A percentile compares a stretch with the other conserved stretches of the same genome.
Conservation (phyloP, 768 basidiomycete species). For the Mycena kentingensis region DNA sequence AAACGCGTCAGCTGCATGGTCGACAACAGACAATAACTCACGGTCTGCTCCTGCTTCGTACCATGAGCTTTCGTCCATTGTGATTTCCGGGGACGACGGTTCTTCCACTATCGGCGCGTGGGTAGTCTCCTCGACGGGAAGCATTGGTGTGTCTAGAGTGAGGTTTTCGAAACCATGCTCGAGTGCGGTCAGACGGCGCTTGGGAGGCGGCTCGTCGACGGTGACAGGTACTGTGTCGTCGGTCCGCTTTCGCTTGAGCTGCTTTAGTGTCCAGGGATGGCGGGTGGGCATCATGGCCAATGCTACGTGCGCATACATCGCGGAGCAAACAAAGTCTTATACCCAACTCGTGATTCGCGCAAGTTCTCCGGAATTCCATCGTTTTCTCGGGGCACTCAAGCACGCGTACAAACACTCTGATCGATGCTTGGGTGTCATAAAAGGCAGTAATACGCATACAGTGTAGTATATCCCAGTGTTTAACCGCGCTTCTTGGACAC, state of each 20-base stretch:
- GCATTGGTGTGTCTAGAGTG: conserved; percentile 28
- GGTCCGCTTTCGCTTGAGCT: conserved; percentile 14
- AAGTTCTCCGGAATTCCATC: too few relatives aligned
- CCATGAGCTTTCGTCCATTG: conserved; percentile 67
- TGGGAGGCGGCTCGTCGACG: conserved; percentile 32
- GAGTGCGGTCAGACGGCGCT: conserved; percentile 48
- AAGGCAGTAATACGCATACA: too few relatives aligned
- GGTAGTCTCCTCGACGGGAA: not conserved
- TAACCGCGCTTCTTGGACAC: conserved; percentile 87
- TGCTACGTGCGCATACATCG: not conserved
- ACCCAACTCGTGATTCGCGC: not conserved
- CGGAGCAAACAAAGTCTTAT: too few relatives aligned
- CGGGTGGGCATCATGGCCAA: not conserved
- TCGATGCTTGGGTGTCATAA: too few relatives aligned
- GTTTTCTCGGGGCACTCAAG: too few relatives aligned
- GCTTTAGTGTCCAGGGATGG: conserved; percentile 18
- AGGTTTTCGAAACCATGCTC: conserved; percentile 63
- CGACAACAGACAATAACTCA: conserved; percentile 38
- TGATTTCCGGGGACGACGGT: conserved; percentile 44
- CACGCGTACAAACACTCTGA: too few relatives aligned
- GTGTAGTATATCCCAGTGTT: too few relatives aligned
- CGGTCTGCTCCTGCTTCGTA: conserved; percentile 72
- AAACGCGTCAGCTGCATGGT: conserved; percentile 2
- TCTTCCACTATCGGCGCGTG: conserved; percentile 18
- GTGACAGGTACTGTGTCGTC: not conserved